phyloP scores from a whole-genome alignment of 768 basidiomycete genomes.

The Auricularia heimuer region DNA sequence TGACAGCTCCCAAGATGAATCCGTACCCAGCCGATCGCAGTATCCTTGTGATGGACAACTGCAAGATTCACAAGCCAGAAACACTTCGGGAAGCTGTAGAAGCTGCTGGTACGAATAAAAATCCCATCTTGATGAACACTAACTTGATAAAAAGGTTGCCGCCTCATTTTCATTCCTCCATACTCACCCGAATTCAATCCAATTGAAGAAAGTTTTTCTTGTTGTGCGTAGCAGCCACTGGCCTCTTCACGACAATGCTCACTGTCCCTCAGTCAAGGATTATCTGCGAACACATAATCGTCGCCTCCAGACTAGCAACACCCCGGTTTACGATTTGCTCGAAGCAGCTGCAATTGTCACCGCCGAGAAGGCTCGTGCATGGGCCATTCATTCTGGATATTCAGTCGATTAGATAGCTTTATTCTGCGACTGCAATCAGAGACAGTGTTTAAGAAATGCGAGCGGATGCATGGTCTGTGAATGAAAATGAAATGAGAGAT shows the following conservation, averaged over 20 bases:
- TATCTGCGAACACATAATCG: conserved; percentile 15
- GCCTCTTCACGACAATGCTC: too few species aligned
- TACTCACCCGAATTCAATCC: conserved; percentile 30
- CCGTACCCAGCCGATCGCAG: conserved; percentile 17
- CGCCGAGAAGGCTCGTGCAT: too few species aligned
- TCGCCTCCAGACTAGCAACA: background rate
- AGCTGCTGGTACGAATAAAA: conserved; percentile 10
- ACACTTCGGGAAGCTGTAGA: conserved; percentile 18
- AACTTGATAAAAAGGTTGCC: conserved; percentile 11
- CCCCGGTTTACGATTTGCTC: too few species aligned
- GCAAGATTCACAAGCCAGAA: conserved; percentile 20
- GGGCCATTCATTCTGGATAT: too few species aligned
- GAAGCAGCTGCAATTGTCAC: too few species aligned
- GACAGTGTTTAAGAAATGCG: too few species aligned
- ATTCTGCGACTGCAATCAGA: too few species aligned
- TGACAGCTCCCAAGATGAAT: conserved; percentile 18
- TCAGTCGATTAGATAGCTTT: too few species aligned
- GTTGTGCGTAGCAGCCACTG: background rate
- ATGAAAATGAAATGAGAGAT: too few species aligned
- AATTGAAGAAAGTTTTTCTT: conserved; percentile 27
- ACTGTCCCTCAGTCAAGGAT: conserved; percentile 15
- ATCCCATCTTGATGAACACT: too few species aligned
- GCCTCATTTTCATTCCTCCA: conserved; percentile 21
- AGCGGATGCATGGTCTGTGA: too few species aligned
- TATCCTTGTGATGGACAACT: conserved; percentile 24